Evolutionary conservation across 805 yeast genomes (phyloP), one percentile per base, ranked within the genome.

Genomic region (Ogataea angusta): DNA sequence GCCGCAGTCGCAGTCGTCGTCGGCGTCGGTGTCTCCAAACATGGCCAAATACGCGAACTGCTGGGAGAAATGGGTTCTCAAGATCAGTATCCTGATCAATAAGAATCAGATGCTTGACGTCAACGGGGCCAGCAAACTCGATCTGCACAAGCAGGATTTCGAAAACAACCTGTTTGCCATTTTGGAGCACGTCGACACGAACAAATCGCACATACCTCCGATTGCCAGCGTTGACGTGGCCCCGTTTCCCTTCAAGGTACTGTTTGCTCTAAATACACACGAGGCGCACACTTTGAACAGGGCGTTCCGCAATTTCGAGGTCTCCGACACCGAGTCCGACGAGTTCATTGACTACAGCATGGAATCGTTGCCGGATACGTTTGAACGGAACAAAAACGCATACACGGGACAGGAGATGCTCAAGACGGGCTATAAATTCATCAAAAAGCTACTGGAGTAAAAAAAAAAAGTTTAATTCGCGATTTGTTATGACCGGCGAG

Each of bases 11-110:
- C 46, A 43, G 16, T 48, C 56, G 3, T 48, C 56, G 6, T 47
- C 53, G 8, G 21, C 36, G 13, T 41, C 48, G 6, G n/a, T 45
- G 13, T 37, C 45, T 6, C 38, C 41, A 14, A 54, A 54, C 18
- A 46, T 49, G 10, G 66, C 63, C 23, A 77, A 72, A 31, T 76
- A 73, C 22, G 52, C 65, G 16, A 58, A 61, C 17, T 64, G 75
- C 48, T 85, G 93, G 89, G 95, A 85, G 55, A 67, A 72, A 16
- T 85, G 95, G 95, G 59, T 66, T 4, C 58, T 85, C 32, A 70
- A 69, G 25, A 64, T 82, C 8, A 68, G 66, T 21, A 64, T 78
- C 6, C 57, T 74, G 21, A 53, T 54, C 30, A 51, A 49, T 43
- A 45, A 44, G 16, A 49, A 43, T 19, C 21, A 27, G 30, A 36